Evolutionary conservation across 352 stramenopile genomes (phyloP), one percentile per base, ranked within the genome.

Genomic region (Phytophthora melonis): DNA sequence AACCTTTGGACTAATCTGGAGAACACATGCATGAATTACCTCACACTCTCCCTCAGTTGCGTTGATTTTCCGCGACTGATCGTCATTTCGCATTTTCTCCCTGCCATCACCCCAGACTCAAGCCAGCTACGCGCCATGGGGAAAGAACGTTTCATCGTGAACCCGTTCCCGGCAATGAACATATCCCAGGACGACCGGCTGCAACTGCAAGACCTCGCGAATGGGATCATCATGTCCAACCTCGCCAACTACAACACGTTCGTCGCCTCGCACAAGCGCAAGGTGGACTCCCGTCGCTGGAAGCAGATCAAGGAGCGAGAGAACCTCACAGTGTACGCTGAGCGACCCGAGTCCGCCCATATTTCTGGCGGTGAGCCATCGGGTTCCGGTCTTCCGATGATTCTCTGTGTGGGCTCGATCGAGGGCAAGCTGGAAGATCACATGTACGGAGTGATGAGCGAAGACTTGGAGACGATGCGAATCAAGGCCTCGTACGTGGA

Each of bases 291-390:
- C 8, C 62, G 30, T 27, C 47, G 71, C 2, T 86, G 79, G 77
- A 84, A 84, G 30, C 56, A 68, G 16, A 66, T 86, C 61, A 80
- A 79, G 53, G 61, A 56, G 3, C 63, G 74, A 5, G 70, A 86
- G 25, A 63, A 75, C 18, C 56, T 86, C 14, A 74, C 70, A 3
- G 74, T 82, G 6, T 86, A 73, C 68, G 74, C 77, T 2, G 63
- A 85, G 14, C 68, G 56, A 16, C 50, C 34, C 3, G 55, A 71
- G 0, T 61, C 64, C 21, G 58, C 34, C 6, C 47, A 64, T 34
- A 30, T 21, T 25, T 16, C 56, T 3, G 25, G n/a, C 52, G 34
- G 27, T 11, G 66, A 66, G 8, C 30, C 13, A 4, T 25, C 39
- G 3, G 55, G 50, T 5, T 58, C 66, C 5, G 61, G 60, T 5